Evolutionary conservation across 1,284 basidiomycete genomes (phyloP).

Genomic region (Malassezia vespertilionis): DNA sequence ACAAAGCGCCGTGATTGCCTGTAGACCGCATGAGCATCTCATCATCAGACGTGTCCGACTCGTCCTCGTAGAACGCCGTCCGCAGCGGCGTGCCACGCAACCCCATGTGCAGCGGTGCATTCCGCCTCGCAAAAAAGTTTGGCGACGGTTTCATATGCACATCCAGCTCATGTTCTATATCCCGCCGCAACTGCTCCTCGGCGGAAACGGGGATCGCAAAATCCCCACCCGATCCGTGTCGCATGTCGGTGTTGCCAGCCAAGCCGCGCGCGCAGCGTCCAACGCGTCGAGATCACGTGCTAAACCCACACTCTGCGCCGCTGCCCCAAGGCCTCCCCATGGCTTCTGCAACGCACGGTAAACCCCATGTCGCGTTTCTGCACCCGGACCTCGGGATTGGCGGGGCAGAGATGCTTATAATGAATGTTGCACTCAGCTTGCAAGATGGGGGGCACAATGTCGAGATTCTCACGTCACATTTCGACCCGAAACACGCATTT

Average conservation of each 20-base stretch:
- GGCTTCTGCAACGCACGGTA: not conserved
- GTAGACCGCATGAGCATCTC: constrained; percentile 8
- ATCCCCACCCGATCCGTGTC: not conserved
- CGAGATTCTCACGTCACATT: constrained; percentile 87
- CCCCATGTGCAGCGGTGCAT: not conserved
- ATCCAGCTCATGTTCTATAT: constrained; percentile 8
- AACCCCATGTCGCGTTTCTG: constrained; percentile 63
- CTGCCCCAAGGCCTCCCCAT: too few species aligned
- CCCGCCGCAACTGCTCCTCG: constrained; percentile 10
- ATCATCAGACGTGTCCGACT: constrained; percentile 6
- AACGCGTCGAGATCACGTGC: not conserved
- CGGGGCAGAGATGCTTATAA: constrained; percentile 88
- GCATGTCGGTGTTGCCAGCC: not conserved
- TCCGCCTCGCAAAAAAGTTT: not conserved
- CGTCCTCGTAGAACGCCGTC: not conserved
- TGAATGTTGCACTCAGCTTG: constrained; percentile 84
- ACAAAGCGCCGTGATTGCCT: constrained; percentile 11
- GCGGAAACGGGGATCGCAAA: constrained; percentile 7
- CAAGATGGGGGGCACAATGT: constrained; percentile 75
- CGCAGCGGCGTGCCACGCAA: not conserved
- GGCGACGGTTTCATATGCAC: not conserved
- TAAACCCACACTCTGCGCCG: too few species aligned
- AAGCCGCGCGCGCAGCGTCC: too few species aligned
- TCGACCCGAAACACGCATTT: constrained; percentile 57
- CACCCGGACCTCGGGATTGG: constrained; percentile 94